Evolutionary conservation across 2,329 filamentous ascomycete genomes (phyloP).

Genomic region (Pleomassaria siparia): DNA sequence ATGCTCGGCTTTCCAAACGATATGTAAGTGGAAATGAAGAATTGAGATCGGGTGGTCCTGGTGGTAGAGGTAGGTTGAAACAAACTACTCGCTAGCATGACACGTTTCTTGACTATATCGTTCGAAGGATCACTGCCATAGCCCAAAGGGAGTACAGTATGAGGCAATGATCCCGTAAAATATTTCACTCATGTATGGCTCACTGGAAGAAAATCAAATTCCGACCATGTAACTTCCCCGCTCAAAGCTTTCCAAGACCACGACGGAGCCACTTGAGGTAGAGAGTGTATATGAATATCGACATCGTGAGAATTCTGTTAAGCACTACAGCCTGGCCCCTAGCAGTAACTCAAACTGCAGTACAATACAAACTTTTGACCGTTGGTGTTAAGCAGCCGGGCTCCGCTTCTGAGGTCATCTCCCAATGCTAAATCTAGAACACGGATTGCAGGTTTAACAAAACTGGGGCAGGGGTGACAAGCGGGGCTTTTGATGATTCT

Average conservation of each 20-base stretch:
- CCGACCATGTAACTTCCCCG: too few species aligned
- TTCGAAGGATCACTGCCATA: too few species aligned
- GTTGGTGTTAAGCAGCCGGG: slow-evolving; percentile 4
- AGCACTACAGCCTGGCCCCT: slow-evolving; percentile 8
- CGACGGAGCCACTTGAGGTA: slow-evolving; percentile 7
- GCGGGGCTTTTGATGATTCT: neutral
- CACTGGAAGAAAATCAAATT: too few species aligned
- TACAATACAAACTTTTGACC: slow-evolving; percentile 5
- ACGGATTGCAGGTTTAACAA: neutral
- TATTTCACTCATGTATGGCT: too few species aligned
- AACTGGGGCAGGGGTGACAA: neutral
- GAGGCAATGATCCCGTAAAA: too few species aligned
- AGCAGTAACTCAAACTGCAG: slow-evolving; percentile 12
- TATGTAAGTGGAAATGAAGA: too few species aligned
- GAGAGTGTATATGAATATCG: slow-evolving; percentile 1
- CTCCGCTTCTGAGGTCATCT: neutral
- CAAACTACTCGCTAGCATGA: too few species aligned
- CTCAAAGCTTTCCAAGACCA: slow-evolving; percentile 4
- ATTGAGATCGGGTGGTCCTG: too few species aligned
- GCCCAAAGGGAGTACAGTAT: too few species aligned
- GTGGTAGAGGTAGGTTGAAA: too few species aligned
- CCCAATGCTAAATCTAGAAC: neutral
- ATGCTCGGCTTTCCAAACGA: too few species aligned
- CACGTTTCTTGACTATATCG: too few species aligned
- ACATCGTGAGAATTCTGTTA: slow-evolving; percentile 6